Evolutionary conservation across 2,329 filamentous ascomycete genomes (phyloP), one percentile per base, ranked within the genome.

Genomic region (Penicillium janthinellum): DNA sequence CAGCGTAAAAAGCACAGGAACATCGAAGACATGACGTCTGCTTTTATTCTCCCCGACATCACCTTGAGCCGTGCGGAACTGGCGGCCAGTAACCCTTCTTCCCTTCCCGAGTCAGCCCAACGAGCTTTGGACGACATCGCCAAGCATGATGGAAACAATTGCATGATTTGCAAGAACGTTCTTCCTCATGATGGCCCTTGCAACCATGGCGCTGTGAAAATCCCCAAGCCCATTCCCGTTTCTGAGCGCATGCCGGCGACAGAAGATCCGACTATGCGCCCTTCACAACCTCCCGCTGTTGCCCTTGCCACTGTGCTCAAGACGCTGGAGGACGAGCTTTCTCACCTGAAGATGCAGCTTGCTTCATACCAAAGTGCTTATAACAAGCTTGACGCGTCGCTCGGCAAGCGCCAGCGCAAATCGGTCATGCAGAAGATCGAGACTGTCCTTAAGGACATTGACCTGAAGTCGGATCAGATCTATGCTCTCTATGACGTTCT

Each of bases 221-320:
- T 85, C 12, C 80, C 83, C 1, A 80, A 79, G 60, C 81, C 82
- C 1, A 65, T 82, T 14, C 80, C 82, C 4, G 82, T 82, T 4
- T 83, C 82, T 4, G 73, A 80, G 22, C 81, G 82, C 52, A 80
- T 79, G 73, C 74, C 76, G 28, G 69, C 73, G 56, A 81, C 85
- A 51, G 79, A 82, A n/a, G 83, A 86, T 54, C 83, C 83, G 0
- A 88, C 86, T 0, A 71, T 88, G 49, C 84, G 86, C 0, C 86
- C 80, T 5, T 83, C 88, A 1, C 88, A 91, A 70, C 79, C 86
- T 1, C 91, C 91, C 0, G 86, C 84, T 4, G 77, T 88, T 45
- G 91, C 92, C 10, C 84, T 96, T 25, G 89, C 90, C 7, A 86
- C 88, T n/a, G 90, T 96, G 22, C 88, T 96, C 73, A 95, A 96